These are phyloP conservation scores for Hansenula lynferdii DNA, from an alignment of 1,139 yeast species.

Conservation along the genomic window DNA sequence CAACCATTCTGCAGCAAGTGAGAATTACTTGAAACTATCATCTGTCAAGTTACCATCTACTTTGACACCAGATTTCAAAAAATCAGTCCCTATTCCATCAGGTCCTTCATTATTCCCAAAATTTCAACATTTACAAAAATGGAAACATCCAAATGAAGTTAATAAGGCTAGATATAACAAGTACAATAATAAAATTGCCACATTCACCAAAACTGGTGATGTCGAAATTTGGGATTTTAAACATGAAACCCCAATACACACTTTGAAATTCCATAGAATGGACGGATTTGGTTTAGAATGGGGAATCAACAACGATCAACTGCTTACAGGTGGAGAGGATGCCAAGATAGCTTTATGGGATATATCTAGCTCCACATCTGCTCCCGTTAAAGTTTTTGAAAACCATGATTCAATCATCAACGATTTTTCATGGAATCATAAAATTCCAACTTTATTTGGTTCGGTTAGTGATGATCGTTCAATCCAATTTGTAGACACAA, in stretches of 20 bases:
- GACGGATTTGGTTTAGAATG: constrained; percentile 76
- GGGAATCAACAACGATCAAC: constrained; percentile 38
- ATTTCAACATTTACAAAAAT: constrained; percentile 30
- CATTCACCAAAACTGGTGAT: constrained; percentile 49
- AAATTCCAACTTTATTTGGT: constrained; percentile 48
- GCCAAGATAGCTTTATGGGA: constrained; percentile 71
- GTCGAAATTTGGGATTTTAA: constrained; percentile 21
- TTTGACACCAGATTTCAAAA: constrained; percentile 33
- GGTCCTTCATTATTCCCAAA: constrained; percentile 23
- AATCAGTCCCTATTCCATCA: constrained; percentile 27
- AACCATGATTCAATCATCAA: constrained; percentile 49
- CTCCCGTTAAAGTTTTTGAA: constrained; percentile 39
- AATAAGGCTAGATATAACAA: constrained; percentile 40
- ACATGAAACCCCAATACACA: constrained; percentile 17
- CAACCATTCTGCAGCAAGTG: constrained; percentile 32
- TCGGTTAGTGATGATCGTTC: constrained; percentile 69
- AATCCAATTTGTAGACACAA: constrained; percentile 56
- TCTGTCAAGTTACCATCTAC: constrained; percentile 48
- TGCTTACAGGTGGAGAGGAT: constrained; percentile 68
- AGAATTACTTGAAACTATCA: constrained; percentile 41
- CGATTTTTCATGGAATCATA: constrained; percentile 51
- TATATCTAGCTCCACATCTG: constrained; percentile 28
- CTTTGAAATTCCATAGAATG: constrained; percentile 52
- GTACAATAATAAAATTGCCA: constrained; percentile 37
- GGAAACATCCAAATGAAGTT: constrained; percentile 50